Base-by-base conservation (phyloP, 2,329 filamentous ascomycete species). In the Pyrenophora seminiperda region DNA sequence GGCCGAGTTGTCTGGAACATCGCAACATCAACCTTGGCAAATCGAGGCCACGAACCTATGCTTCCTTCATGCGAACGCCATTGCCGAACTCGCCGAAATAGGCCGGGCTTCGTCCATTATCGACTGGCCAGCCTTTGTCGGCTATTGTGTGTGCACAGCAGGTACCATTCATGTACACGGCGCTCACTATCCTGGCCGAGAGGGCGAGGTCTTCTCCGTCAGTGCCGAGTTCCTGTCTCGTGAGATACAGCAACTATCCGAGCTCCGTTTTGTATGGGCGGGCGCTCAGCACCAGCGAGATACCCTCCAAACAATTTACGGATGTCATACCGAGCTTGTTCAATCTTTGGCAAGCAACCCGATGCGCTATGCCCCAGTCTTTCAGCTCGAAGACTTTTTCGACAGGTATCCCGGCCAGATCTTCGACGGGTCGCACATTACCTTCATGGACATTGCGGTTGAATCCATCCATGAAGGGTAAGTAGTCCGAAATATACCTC, bases 21-120 rank as follows among this genome's bases (percentile, higher is more conserved):
- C 89, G 1, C 90, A 95, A 64, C 89, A 95, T 60, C 90, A 95
- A 68, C 92, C 89, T 20, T 96, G 91, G 91, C 91, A 95, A 68
- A 93, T 95, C 39, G 90, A 95, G 68, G 90, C 91, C 0, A 95
- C 90, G 0, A 93, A 94, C 63, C 81, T 93, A 67, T 95, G 91
- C 72, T 94, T 87, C 68, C 76, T 92, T 14, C 91, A 96, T 59
- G 90, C 91, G 5, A 96, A 95, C 65, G 90, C 90, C 4, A 92
- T 95, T 42, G 86, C 89, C 1, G 90, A 95, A 65, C 76, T 96
- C 2, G 86, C 91, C 4, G 88, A 93, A 66, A 82, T 92, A 13
- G 89, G 89, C 1, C 87, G 87, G 56, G 87, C 88, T 58, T 85
- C 86, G 1, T 82, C 84, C 1, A 83, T 87, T 2, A 84, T 92